phyloP scores from a whole-genome alignment of 768 basidiomycete species.

The Mycena alexandri region DNA sequence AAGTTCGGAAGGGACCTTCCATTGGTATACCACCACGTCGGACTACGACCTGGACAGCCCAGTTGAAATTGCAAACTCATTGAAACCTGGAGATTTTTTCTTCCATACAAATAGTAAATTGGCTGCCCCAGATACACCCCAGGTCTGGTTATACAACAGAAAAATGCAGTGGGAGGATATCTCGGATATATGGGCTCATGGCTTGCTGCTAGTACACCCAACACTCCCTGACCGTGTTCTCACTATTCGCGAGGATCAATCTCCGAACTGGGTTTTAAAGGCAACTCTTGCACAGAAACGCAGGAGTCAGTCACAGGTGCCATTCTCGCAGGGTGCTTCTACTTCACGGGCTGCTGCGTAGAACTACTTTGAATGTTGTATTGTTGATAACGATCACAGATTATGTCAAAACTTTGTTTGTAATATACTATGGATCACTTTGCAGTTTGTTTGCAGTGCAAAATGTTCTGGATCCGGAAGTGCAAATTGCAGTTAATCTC shows the following conservation, averaged over 20 bases:
- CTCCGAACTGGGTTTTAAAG: slow-evolving; percentile 1
- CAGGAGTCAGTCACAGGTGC: too few relatives aligned
- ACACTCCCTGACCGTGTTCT: background rate
- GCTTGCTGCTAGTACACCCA: background rate
- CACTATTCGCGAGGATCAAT: background rate
- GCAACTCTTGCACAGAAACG: too few relatives aligned
- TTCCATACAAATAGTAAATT: background rate
- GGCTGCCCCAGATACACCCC: background rate
- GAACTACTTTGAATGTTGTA: too few relatives aligned
- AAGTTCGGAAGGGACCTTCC: too few relatives aligned
- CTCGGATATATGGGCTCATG: background rate
- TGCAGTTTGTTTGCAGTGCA: too few relatives aligned
- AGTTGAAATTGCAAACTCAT: too few relatives aligned
- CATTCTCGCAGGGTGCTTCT: too few relatives aligned
- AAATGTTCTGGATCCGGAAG: too few relatives aligned
- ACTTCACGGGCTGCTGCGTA: too few relatives aligned
- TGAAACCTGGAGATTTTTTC: background rate
- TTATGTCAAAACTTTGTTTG: background rate
- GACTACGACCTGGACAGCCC: background rate
- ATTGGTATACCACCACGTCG: background rate
- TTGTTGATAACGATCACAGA: too few relatives aligned
- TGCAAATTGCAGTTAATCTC: too few relatives aligned
- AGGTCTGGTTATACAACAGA: background rate
- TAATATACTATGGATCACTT: too few relatives aligned
- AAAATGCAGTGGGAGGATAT: background rate